phyloP scores from a whole-genome alignment of 1,284 basidiomycete genomes.

The Coniferiporia weirii region DNA sequence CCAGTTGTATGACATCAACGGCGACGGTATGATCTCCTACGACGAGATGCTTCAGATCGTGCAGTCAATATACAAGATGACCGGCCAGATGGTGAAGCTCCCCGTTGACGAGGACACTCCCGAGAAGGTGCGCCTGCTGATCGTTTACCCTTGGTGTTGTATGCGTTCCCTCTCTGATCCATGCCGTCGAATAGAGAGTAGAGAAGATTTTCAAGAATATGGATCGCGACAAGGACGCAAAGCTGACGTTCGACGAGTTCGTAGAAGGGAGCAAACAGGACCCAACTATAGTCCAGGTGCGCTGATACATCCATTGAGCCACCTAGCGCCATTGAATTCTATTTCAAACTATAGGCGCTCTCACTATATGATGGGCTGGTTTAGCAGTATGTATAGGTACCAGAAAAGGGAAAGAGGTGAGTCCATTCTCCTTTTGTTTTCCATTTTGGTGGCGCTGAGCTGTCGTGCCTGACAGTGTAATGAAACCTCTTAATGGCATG shows the following conservation, averaged over 20 bases:
- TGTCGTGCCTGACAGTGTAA: neutral
- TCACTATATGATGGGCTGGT: slow-evolving; percentile 47
- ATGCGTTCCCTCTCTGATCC: neutral
- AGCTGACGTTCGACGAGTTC: slow-evolving; percentile 91
- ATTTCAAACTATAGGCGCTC: slow-evolving; percentile 32
- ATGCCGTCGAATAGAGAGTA: slow-evolving; percentile 58
- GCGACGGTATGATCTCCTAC: slow-evolving; percentile 94
- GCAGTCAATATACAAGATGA: slow-evolving; percentile 97
- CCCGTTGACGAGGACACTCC: slow-evolving; percentile 98
- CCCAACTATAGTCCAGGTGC: slow-evolving; percentile 93
- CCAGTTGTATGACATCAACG: slow-evolving; percentile 98
- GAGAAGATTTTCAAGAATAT: slow-evolving; percentile 95
- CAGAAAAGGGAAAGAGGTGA: neutral
- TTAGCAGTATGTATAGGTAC: slow-evolving; percentile 21
- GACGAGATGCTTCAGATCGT: slow-evolving; percentile 99
- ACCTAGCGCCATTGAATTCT: neutral
- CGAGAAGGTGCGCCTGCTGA: slow-evolving; percentile 69
- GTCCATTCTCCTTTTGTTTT: neutral
- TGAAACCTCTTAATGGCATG: neutral
- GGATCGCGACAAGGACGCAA: slow-evolving; percentile 88
- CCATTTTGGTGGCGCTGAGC: neutral
- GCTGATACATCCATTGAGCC: slow-evolving; percentile 22
- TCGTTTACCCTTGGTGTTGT: neutral
- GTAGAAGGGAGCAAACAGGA: slow-evolving; percentile 97
- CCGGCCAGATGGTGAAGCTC: slow-evolving; percentile 97